Base-by-base conservation (phyloP, 1,139 yeast genomes). In the Hyphopichia burtonii region DNA sequence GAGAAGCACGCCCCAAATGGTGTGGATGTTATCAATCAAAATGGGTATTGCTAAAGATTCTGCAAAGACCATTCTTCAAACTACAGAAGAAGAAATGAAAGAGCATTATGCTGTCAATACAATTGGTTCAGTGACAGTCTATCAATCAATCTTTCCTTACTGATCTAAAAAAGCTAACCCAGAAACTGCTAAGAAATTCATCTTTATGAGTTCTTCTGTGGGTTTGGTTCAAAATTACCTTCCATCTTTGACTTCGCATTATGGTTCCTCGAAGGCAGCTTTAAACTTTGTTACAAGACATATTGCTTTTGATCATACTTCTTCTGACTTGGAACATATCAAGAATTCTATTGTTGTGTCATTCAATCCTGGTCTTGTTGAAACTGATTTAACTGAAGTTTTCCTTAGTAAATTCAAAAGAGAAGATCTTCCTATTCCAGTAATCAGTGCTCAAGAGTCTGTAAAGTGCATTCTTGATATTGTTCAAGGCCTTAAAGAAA, bases 301-400 rank as follows among this genome's bases (percentile, higher is more conserved):
- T 15, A 34, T 34, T 15, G 28, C 30, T 22, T n/a, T 10, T 23
- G 36, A 34, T 15, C 43, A 25, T 5, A 3, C 31, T 12, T 33
- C 37, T 2, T 16, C 38, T 1, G 31, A 45, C n/a, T 18, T 34
- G 8, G 19, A 35, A 8, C 25, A 36, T 15, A 41, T 36, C 1
- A 58, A 62, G 20, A 54, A 51, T 1, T 56, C 57, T 39, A 52
- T 48, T 4, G 52, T 62, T 9, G 45, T 55, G 10, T 51, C 61
- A 12, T 34, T 63, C 11, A 60, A 58, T 42, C 71, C 71, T 1
- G 71, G 72, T 36, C 37, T 52, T 22, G 68, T 64, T 7, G 10
- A 42, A 1, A 60, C 65, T 22, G 68, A 65, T 32, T 53, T 57
- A 10, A n/a, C 28, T 12, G n/a, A 22, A 15, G 18, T 4, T 17